These are phyloP conservation scores for Tricladium varicosporioides DNA, from an alignment of 2,329 filamentous ascomycete genomes.

Conservation along the genomic window DNA sequence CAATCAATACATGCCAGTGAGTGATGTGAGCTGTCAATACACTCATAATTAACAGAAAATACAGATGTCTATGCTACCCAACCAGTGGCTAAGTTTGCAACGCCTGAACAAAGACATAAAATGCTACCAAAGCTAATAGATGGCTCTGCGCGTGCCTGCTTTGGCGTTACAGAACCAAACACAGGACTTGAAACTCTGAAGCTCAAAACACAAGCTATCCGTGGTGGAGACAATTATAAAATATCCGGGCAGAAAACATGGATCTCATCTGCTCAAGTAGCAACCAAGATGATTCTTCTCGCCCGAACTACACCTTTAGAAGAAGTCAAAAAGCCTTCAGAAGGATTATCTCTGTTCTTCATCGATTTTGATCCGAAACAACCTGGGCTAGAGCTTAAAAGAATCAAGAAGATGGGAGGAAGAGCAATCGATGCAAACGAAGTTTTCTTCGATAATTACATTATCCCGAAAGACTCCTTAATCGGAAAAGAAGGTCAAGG, in stretches of 20 bases:
- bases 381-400: slow-evolving; percentile 54
- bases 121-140: slow-evolving; percentile 70
- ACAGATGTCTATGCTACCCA: slow-evolving; percentile 71
- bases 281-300: slow-evolving; percentile 78
- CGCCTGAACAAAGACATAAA: slow-evolving; percentile 57
- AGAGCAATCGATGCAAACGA: slow-evolving; percentile 82
- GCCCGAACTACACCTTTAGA: slow-evolving; percentile 72
- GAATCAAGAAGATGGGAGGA: slow-evolving; percentile 84
- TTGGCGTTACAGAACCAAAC: slow-evolving; percentile 83
- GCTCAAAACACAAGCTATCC: slow-evolving; percentile 62
- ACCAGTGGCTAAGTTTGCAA: slow-evolving; percentile 70
- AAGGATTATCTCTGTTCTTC: slow-evolving; percentile 77
- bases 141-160: slow-evolving; percentile 71
- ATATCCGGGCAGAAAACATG: slow-evolving; percentile 83
- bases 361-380: slow-evolving; percentile 66
- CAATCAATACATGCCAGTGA: slow-evolving; percentile 57
- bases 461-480: slow-evolving; percentile 59
- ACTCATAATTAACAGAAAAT: not conserved
- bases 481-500: slow-evolving; percentile 73
- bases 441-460: slow-evolving; percentile 82
- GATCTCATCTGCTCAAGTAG: slow-evolving; percentile 84
- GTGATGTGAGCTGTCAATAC: not conserved
- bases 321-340: slow-evolving; percentile 65
- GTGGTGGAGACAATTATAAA: slow-evolving; percentile 59
- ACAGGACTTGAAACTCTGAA: slow-evolving; percentile 76